Conservation (phyloP, 305 asterid genomes). For the Rubia tinctorum region DNA sequence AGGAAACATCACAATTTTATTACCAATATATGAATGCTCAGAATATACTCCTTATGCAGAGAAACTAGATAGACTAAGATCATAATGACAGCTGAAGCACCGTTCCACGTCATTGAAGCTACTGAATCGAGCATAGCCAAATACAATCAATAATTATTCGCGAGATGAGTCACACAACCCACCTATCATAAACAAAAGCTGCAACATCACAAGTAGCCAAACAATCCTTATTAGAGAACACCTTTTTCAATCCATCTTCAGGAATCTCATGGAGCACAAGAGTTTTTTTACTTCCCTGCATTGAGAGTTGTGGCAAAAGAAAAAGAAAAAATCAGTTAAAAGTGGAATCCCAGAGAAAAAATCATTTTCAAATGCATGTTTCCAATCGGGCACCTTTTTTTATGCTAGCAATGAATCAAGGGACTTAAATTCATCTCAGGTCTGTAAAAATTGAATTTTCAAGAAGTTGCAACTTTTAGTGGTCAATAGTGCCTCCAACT, state of each 20-base stretch:
- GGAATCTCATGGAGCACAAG: constrained; percentile 91
- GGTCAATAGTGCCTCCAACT: too few species aligned
- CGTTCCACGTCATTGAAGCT: neutral
- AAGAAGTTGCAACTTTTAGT: too few species aligned
- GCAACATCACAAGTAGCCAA: constrained; percentile 91
- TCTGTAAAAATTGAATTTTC: too few species aligned
- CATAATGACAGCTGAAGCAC: neutral
- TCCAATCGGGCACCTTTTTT: neutral
- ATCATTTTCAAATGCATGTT: neutral
- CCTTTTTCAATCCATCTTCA: constrained; percentile 66
- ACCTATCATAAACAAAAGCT: constrained; percentile 92
- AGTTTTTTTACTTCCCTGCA: constrained; percentile 76
- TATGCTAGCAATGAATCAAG: neutral
- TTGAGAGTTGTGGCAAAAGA: constrained; percentile 6
- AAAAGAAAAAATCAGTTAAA: neutral
- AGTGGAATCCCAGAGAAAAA: constrained; percentile 12
- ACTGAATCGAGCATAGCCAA: neutral
- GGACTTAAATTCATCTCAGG: neutral
- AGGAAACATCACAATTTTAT: constrained; percentile 2
- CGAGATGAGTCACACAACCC: constrained; percentile 8
- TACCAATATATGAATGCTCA: neutral
- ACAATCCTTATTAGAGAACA: constrained; percentile 66
- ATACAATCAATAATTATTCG: neutral
- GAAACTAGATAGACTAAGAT: neutral
- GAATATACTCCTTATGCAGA: neutral